Percentiles rank a stretch among this genome's conserved stretches.
Evolutionary conservation across 2,329 filamentous ascomycete genomes (phyloP).

Genomic region (Fusarium globosum): DNA sequence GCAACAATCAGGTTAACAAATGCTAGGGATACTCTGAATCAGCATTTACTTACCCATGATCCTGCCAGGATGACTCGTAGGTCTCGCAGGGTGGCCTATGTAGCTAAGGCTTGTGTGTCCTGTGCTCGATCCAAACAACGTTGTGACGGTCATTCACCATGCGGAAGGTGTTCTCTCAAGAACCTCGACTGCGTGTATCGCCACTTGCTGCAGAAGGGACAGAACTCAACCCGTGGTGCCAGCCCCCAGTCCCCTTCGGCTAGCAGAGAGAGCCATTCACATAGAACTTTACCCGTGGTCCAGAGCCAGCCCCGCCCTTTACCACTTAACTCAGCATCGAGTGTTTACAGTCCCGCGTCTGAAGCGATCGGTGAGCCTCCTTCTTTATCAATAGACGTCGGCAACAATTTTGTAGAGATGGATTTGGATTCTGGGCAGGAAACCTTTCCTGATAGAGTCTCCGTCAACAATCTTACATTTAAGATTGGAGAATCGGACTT

Average conservation of each 20-base stretch:
- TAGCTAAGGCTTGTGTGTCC: neutral
- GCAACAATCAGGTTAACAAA: too few species aligned
- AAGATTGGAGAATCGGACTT: neutral
- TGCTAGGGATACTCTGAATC: neutral
- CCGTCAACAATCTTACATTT: neutral
- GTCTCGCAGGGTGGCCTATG: neutral
- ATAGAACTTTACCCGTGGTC: too few species aligned
- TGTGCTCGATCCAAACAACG: neutral
- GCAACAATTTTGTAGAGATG: neutral
- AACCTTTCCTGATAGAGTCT: neutral
- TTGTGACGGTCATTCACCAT: neutral
- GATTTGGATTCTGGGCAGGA: neutral
- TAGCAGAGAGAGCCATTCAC: neutral
- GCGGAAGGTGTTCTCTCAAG: neutral
- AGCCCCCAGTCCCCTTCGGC: neutral
- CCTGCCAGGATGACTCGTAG: neutral
- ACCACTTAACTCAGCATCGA: rapidly evolving
- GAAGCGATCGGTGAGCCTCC: neutral
- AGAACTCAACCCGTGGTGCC: neutral
- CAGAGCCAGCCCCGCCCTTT: neutral
- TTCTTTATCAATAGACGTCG: neutral
- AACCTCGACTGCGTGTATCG: neutral
- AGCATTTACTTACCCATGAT: neutral
- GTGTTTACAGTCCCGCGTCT: neutral
- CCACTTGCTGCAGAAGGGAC: neutral